Evolutionary conservation across 2,329 filamentous ascomycete species (phyloP).

Genomic region (Colletotrichum endophyticum): DNA sequence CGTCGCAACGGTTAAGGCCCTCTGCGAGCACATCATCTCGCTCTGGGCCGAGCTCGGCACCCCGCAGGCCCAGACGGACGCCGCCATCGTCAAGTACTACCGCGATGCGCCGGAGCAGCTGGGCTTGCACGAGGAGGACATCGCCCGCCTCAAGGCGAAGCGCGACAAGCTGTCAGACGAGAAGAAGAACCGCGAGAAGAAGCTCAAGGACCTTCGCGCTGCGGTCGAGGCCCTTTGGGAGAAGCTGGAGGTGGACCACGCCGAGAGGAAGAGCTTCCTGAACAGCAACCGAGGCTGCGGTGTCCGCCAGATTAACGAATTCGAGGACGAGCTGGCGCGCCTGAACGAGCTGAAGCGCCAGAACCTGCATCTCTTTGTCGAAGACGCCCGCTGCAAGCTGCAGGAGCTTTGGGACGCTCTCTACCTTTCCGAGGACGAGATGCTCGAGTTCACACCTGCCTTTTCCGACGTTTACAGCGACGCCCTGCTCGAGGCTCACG

Average conservation of each 20-base stretch:
- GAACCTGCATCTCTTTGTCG: slow-evolving; percentile 94
- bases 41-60: slow-evolving; percentile 96
- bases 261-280: slow-evolving; percentile 84
- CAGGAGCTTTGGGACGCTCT: slow-evolving; percentile 95
- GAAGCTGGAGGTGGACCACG: slow-evolving; percentile 81
- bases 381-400: slow-evolving; percentile 87
- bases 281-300: slow-evolving; percentile 90
- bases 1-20: slow-evolving; percentile 73
- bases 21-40: slow-evolving; percentile 86
- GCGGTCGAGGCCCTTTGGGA: slow-evolving; percentile 90
- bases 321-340: slow-evolving; percentile 85
- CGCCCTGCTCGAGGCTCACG: slow-evolving; percentile 91
- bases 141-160: slow-evolving; percentile 73
- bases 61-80: slow-evolving; percentile 91
- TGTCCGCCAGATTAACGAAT: slow-evolving; percentile 91
- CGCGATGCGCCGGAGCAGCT: slow-evolving; percentile 92
- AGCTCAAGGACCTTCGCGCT: slow-evolving; percentile 74
- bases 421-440: slow-evolving; percentile 97
- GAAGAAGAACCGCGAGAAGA: slow-evolving; percentile 83
- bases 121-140: slow-evolving; percentile 86
- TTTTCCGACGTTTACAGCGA: slow-evolving; percentile 98
- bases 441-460: slow-evolving; percentile 96
- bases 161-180: slow-evolving; percentile 87
- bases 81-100: slow-evolving; percentile 85
- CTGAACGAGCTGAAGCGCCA: slow-evolving; percentile 93